A percentile compares a stretch with the other conserved stretches of the same genome.
Evolutionary conservation across 345 rosid genomes (phyloP).

Genomic region (Lepidium africanum): DNA sequence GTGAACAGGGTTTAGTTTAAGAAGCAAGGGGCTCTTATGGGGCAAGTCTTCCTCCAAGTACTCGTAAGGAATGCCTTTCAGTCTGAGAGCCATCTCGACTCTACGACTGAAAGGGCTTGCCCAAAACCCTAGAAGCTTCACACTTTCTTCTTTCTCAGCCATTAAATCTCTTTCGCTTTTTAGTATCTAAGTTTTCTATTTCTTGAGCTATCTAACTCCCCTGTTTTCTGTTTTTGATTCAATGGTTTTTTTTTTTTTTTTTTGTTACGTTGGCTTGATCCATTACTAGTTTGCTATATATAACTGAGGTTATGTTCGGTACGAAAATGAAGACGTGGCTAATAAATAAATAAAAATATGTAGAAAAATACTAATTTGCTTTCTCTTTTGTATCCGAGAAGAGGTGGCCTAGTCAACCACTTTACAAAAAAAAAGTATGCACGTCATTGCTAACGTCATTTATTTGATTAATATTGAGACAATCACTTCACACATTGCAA

Average conservation of each 20-base stretch:
- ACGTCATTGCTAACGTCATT: neutral
- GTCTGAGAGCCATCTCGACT: slow-evolving; percentile 28
- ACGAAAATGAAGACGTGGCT: neutral
- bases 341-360: neutral
- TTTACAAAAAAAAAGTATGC: too few relatives aligned
- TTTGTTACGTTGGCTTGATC: neutral
- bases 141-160: slow-evolving; percentile 11
- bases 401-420: too few relatives aligned
- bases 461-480: neutral
- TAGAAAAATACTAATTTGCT: neutral
- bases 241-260: neutral
- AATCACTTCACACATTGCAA: neutral
- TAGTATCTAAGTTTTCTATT: neutral
- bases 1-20: slow-evolving; percentile 29
- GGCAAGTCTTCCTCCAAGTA: slow-evolving; percentile 31
- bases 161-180: neutral
- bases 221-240: neutral
- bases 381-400: neutral
- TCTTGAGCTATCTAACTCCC: neutral
- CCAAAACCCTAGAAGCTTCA: slow-evolving; percentile 37
- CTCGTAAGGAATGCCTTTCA: slow-evolving; percentile 35
- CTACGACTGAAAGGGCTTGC: slow-evolving; percentile 26
- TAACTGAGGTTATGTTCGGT: neutral
- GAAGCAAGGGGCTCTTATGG: slow-evolving; percentile 27
- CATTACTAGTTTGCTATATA: neutral